Evolutionary conservation across 1,284 basidiomycete species (phyloP).

Genomic region (Tylopilus orsonianus): DNA sequence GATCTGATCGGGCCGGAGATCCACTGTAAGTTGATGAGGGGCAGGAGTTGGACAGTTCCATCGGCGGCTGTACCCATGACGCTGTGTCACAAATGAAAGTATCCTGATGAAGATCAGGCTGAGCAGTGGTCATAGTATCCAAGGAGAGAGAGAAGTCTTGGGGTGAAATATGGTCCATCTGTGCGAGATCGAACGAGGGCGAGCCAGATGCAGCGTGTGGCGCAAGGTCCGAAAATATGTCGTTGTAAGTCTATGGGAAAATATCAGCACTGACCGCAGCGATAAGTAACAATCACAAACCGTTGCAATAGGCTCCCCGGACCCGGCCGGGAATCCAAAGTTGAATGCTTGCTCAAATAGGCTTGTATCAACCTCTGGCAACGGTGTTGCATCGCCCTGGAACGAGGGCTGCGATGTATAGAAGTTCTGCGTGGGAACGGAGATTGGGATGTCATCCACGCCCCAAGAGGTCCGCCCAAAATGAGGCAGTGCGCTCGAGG

Average conservation of each 20-base stretch:
- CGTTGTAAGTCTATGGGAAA: constrained; percentile 20
- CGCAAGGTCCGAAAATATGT: constrained; percentile 26
- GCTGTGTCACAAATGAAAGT: constrained; percentile 7
- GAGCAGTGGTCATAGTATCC: constrained; percentile 4
- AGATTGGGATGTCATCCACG: constrained; percentile 22
- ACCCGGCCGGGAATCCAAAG: constrained; percentile 28
- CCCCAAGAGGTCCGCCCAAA: constrained; percentile 29
- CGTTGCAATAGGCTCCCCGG: constrained; percentile 16
- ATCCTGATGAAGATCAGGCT: constrained; percentile 9
- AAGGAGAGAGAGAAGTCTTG: constrained; percentile 17
- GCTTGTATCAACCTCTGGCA: constrained; percentile 51
- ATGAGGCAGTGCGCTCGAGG: constrained; percentile 32
- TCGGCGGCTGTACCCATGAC: constrained; percentile 11
- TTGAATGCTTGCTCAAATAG: constrained; percentile 50
- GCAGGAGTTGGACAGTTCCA: constrained; percentile 30
- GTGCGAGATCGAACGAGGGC: constrained; percentile 27
- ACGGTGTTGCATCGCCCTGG: constrained; percentile 43
- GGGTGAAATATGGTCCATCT: constrained; percentile 29
- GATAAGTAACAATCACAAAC: constrained; percentile 17
- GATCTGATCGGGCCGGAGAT: constrained; percentile 44
- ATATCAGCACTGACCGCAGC: not conserved
- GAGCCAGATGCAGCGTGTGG: constrained; percentile 19
- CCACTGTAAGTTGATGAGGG: constrained; percentile 46
- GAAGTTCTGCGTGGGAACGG: constrained; percentile 9
- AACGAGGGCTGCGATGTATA: constrained; percentile 25